These are phyloP conservation scores for Eucalyptus polyanthemos DNA, from an alignment of 345 rosid species.

Conservation along the genomic window DNA sequence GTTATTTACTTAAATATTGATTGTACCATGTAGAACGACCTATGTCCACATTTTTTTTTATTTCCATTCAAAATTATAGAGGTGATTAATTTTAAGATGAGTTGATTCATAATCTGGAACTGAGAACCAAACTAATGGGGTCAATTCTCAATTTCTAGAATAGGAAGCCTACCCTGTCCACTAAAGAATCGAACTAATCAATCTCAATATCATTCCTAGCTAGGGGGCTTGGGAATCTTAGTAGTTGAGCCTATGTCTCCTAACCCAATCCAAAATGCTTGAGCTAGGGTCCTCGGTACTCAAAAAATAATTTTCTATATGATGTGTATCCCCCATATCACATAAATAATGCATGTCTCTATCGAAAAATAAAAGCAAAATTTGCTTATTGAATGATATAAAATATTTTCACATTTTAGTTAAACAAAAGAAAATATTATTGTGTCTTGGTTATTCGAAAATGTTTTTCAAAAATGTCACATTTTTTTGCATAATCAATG, in stretches of 20 bases:
- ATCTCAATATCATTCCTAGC: no score
- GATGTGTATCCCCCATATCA: no score
- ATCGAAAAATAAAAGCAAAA: accelerated
- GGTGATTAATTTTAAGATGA: accelerated
- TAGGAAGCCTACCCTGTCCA: not conserved
- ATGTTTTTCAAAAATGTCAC: accelerated
- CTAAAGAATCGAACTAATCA: not conserved
- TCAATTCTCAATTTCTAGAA: no score
- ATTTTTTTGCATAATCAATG: not conserved
- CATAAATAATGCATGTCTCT: no score
- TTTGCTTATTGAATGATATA: accelerated
- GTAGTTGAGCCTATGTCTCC: not conserved
- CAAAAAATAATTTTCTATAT: accelerated
- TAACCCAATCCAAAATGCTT: not conserved
- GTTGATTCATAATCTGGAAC: accelerated
- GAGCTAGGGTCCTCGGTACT: accelerated
- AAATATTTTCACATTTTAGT: accelerated
- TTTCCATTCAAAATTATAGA: accelerated
- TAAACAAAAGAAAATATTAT: no score
- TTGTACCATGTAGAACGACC: accelerated
- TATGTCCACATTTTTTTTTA: accelerated
- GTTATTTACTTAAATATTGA: accelerated
- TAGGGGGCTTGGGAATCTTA: no score
- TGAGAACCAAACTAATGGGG: accelerated
- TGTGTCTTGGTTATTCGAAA: not conserved